Conservation (phyloP, 345 rosid genomes). For the Eucalyptus erythrocorys region DNA sequence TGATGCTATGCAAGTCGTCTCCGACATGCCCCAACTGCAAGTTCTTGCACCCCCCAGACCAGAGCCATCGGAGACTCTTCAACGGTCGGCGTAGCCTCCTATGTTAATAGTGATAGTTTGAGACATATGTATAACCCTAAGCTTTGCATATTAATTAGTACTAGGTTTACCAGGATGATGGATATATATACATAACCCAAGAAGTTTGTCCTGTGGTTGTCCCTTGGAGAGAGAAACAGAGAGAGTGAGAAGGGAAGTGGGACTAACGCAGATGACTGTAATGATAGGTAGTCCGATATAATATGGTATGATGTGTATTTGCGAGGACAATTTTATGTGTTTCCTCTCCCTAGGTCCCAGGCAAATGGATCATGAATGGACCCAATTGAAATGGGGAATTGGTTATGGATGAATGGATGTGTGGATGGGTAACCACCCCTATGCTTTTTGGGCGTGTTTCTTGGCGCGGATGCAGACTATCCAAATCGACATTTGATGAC, state of each 20-base stretch:
- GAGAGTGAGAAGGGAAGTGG: neutral
- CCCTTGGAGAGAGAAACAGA: neutral
- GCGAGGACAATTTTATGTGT: neutral
- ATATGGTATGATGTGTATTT: neutral
- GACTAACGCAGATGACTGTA: neutral
- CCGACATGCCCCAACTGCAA: slow-evolving; percentile 93
- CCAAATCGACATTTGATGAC: neutral
- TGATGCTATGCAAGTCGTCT: slow-evolving; percentile 64
- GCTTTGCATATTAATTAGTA: neutral
- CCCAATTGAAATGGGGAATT: neutral
- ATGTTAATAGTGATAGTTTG: slow-evolving; percentile 12
- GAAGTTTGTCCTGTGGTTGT: neutral
- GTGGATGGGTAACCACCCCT: neutral
- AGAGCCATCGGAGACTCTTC: slow-evolving; percentile 27
- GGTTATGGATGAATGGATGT: neutral
- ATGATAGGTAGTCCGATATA: neutral
- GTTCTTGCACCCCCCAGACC: slow-evolving; percentile 68
- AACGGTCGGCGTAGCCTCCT: slow-evolving; percentile 42
- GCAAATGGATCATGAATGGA: neutral
- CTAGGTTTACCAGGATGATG: neutral
- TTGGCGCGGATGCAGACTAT: neutral
- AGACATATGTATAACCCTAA: neutral
- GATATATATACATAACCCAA: neutral
- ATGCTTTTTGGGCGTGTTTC: neutral
- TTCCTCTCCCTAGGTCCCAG: neutral